Evolutionary conservation across 257 asterid genomes (phyloP).

Genomic region (Capsicum chinense): DNA sequence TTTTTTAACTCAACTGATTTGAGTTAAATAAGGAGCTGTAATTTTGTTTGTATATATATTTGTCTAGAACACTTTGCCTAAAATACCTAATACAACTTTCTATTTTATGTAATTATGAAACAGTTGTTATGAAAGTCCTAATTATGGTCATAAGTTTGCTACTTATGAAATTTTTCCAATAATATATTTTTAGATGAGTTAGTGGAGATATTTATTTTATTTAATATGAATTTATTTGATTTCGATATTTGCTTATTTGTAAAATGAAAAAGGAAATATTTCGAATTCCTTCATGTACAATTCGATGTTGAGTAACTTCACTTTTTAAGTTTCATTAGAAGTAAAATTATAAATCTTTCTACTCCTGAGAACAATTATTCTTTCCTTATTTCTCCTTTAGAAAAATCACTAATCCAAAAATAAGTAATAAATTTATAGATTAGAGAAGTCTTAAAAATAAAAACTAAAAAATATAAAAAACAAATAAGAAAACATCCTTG

Average conservation of each 20-base stretch:
- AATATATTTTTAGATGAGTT: not conserved
- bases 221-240: not conserved
- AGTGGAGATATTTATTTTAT: not conserved
- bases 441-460: not conserved
- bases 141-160: too few species aligned
- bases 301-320: not conserved
- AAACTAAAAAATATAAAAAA: too few species aligned
- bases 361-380: not conserved
- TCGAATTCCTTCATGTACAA: not conserved
- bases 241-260: not conserved
- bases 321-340: not conserved
- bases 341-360: not conserved
- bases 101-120: too few species aligned
- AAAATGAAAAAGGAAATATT: not conserved
- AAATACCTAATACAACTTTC: too few species aligned
- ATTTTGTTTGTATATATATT: too few species aligned
- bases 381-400: not conserved
- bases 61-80: too few species aligned
- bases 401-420: not conserved
- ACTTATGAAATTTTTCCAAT: too few species aligned
- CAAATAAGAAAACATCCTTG: not conserved
- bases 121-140: too few species aligned
- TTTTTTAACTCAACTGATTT: too few species aligned
- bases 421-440: not conserved
- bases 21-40: too few species aligned